Base-by-base conservation (phyloP, 148 eudicot species). In the Suaeda aralocaspica region DNA sequence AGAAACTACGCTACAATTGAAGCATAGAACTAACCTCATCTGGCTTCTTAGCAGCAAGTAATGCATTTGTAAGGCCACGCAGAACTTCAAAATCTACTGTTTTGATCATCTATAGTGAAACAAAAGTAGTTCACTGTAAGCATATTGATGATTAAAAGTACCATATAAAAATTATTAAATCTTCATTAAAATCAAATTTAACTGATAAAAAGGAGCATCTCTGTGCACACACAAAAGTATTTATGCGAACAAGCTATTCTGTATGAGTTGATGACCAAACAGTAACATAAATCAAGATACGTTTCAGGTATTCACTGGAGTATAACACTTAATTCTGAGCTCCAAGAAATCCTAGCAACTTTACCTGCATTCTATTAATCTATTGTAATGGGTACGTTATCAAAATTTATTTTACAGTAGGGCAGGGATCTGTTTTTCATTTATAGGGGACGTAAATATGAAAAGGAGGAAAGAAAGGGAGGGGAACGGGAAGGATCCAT, bases 61-160 rank as follows among this genome's bases (percentile, higher is more conserved):
- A 81, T n/a, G 97, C 83, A 83, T 94, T 89, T 74, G 99, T 89
- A 72, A 89, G 92, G 72, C 99, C 99, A 48, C 85, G 88, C 52
- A 94, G 82, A 75, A 89, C 86, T 51, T 94, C 96, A 77, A 91
- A 86, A 76, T 94, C 85, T 25, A 80, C 19, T 44, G 78, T 72
- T 75, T 84, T 78, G 19, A 85, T 83, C 42, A 80, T 79, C 99
- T 93, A 83, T 74, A 60, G 66, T 72, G 75, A 33, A 78, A 65
- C 39, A 45, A 78, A 62, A 46, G 56, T 63, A 26, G 51, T 53
- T 68, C 36, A 71, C 57, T 50, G n/a, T n/a, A 62, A 72, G 51
- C 55, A 58, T 28, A 33, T 28, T 44, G 21, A 21, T 13, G 60
- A 31, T 39, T 33, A 60, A 49, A n/a, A 24, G 31, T 29, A 5